phyloP scores from a whole-genome alignment of 139 green algal species.

The Chlorella sorokiniana region DNA sequence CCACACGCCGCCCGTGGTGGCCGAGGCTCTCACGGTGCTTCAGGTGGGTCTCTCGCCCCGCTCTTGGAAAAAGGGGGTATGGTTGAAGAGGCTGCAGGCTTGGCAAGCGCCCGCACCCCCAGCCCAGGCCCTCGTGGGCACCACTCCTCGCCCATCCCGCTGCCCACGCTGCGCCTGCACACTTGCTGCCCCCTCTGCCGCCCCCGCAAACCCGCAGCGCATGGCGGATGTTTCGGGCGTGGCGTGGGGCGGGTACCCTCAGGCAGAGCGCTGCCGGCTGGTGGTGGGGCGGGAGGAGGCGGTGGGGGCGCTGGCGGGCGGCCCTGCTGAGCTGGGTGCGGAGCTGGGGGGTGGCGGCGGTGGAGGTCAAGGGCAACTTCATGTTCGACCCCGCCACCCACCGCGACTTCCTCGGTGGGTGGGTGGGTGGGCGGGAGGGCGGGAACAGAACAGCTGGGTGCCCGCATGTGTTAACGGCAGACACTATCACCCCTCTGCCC shows the following conservation, averaged over 20 bases:
- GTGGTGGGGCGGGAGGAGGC: slow-evolving; percentile 64
- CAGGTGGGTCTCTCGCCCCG: background rate
- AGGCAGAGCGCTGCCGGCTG: slow-evolving; percentile 68
- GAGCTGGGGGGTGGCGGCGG: slow-evolving; percentile 66
- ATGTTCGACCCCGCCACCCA: slow-evolving; percentile 80
- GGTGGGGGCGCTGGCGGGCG: slow-evolving; percentile 29
- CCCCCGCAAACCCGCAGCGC: too few species aligned
- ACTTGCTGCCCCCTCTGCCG: too few species aligned
- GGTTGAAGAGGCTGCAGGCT: background rate
- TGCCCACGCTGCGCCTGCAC: background rate
- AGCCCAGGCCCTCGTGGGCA: too few species aligned
- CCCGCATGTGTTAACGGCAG: too few species aligned
- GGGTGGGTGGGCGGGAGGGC: too few species aligned
- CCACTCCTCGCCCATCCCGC: background rate
- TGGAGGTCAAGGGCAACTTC: slow-evolving; percentile 73
- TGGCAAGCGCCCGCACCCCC: background rate
- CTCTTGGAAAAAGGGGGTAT: background rate
- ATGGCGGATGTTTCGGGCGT: slow-evolving; percentile 53
- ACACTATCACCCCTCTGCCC: background rate
- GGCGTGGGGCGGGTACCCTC: slow-evolving; percentile 70
- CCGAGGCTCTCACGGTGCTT: slow-evolving; percentile 48
- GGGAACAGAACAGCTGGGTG: too few species aligned
- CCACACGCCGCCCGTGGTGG: slow-evolving; percentile 58
- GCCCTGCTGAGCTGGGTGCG: slow-evolving; percentile 35
- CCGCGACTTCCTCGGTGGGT: slow-evolving; percentile 78